A percentile compares a stretch with the other conserved stretches of the same genome.
Conservation (phyloP, 2,329 filamentous ascomycete species). For the Pseudopyricularia cyperi region DNA sequence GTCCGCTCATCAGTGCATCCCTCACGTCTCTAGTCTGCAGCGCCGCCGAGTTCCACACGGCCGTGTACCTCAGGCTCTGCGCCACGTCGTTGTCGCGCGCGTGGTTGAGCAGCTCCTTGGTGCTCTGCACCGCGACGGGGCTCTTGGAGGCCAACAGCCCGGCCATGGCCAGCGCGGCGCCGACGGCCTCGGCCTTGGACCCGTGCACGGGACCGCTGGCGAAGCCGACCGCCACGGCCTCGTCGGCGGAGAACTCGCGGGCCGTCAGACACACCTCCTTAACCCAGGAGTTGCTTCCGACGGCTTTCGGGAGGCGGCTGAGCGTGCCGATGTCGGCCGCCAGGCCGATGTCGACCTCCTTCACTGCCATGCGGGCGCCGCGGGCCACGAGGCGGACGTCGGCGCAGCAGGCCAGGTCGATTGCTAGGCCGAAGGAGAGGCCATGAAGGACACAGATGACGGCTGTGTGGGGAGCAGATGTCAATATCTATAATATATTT, state of each 20-base stretch:
- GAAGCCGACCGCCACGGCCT: conserved; percentile 58
- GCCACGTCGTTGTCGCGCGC: conserved; percentile 64
- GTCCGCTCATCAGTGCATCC: conserved; percentile 58
- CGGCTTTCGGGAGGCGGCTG: conserved; percentile 58
- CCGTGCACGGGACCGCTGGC: conserved; percentile 46
- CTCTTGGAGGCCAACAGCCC: conserved; percentile 63
- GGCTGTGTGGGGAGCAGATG: conserved; percentile 27
- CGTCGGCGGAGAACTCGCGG: conserved; percentile 53
- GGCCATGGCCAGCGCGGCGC: conserved; percentile 50
- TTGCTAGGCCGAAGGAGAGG: conserved; percentile 62
- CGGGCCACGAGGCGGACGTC: conserved; percentile 56
- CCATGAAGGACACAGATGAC: conserved; percentile 76
- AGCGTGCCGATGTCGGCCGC: conserved; percentile 71
- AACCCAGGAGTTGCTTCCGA: conserved; percentile 60
- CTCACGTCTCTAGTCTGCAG: conserved; percentile 70
- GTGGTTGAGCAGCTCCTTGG: conserved; percentile 77
- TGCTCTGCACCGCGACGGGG: conserved; percentile 75
- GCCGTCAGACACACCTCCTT: conserved; percentile 68
- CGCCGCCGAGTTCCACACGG: conserved; percentile 75
- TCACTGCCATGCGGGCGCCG: conserved; percentile 54
- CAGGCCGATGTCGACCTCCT: conserved; percentile 72
- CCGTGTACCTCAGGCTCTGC: conserved; percentile 76
- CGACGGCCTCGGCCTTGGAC: conserved; percentile 49
- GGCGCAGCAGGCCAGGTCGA: conserved; percentile 58
- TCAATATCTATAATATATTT: not conserved